Conservation (phyloP, 805 yeast species). For the baker's yeast (Saccharomyces cerevisiae) region DNA sequence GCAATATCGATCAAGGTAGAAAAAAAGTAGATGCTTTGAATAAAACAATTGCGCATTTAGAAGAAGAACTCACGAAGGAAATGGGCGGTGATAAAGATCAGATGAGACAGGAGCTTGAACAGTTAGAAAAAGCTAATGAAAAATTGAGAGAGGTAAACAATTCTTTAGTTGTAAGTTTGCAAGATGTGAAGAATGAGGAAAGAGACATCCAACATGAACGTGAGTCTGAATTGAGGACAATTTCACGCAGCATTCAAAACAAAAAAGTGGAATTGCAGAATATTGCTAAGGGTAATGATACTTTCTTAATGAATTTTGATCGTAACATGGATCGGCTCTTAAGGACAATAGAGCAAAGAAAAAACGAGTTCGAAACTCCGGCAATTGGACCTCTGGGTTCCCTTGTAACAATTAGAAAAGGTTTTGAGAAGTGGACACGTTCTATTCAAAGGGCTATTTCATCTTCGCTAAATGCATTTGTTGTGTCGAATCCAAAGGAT, state of each 20-base stretch:
- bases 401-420: conserved; percentile 46
- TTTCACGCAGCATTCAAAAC: conserved; percentile 9
- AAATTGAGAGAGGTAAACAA: conserved; percentile 4
- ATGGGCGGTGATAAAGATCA: conserved; percentile 27
- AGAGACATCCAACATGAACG: conserved; percentile 6
- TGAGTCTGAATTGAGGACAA: conserved; percentile 6
- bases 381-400: conserved; percentile 83
- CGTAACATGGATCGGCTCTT: conserved; percentile 36
- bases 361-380: conserved; percentile 34
- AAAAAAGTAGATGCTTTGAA: conserved; percentile 14
- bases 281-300: conserved; percentile 24
- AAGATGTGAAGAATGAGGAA: conserved; percentile 16
- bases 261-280: conserved; percentile 18
- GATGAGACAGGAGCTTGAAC: conserved; percentile 14
- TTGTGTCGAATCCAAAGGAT: conserved; percentile 61
- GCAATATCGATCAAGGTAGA: conserved; percentile 15
- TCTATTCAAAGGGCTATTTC: conserved; percentile 51
- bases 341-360: conserved; percentile 32
- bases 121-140: conserved; percentile 8
- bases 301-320: conserved; percentile 44
- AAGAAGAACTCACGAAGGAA: conserved; percentile 22
- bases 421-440: conserved; percentile 47
- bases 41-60: conserved; percentile 20
- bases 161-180: conserved; percentile 6
- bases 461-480: conserved; percentile 48